Evolutionary conservation across 2,329 filamentous ascomycete species (phyloP).

Genomic region (Cryphonectria nitschkei): DNA sequence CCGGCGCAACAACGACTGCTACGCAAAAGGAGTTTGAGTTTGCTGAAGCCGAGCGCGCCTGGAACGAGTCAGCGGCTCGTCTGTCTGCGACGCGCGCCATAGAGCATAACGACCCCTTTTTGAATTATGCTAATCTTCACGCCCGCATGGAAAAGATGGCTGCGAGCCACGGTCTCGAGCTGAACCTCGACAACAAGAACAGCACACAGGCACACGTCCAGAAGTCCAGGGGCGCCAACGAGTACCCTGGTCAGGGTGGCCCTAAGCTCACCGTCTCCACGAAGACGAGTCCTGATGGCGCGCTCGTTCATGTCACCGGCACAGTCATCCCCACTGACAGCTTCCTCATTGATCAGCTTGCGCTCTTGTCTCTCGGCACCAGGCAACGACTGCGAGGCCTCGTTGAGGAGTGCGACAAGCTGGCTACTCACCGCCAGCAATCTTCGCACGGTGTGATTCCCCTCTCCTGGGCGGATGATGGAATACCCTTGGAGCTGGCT

Average conservation of each 20-base stretch:
- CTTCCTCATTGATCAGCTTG: constrained; percentile 78
- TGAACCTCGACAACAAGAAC: constrained; percentile 61
- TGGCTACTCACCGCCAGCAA: constrained; percentile 73
- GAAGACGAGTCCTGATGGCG: constrained; percentile 62
- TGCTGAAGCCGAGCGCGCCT: constrained; percentile 67
- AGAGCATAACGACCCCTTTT: constrained; percentile 74
- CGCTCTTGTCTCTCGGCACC: constrained; percentile 79
- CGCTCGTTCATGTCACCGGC: constrained; percentile 64
- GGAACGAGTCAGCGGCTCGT: constrained; percentile 66
- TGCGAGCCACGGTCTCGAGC: constrained; percentile 57
- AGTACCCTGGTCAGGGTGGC: constrained; percentile 53
- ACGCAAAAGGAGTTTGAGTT: constrained; percentile 68
- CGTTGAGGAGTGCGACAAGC: constrained; percentile 73
- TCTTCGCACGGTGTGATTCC: constrained; percentile 82
- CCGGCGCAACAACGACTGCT: constrained; percentile 42
- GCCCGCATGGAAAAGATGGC: constrained; percentile 62
- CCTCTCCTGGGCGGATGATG: constrained; percentile 74
- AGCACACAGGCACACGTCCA: constrained; percentile 44
- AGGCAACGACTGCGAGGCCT: constrained; percentile 78
- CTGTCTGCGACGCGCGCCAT: constrained; percentile 65
- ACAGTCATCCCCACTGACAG: constrained; percentile 77
- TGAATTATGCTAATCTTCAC: constrained; percentile 66
- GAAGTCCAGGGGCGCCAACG: constrained; percentile 53
- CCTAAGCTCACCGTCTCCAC: constrained; percentile 58
- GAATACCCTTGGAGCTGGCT: constrained; percentile 54